Conservation (phyloP, 1,139 yeast genomes). For the Zhuliangozyma blackwelliae region DNA sequence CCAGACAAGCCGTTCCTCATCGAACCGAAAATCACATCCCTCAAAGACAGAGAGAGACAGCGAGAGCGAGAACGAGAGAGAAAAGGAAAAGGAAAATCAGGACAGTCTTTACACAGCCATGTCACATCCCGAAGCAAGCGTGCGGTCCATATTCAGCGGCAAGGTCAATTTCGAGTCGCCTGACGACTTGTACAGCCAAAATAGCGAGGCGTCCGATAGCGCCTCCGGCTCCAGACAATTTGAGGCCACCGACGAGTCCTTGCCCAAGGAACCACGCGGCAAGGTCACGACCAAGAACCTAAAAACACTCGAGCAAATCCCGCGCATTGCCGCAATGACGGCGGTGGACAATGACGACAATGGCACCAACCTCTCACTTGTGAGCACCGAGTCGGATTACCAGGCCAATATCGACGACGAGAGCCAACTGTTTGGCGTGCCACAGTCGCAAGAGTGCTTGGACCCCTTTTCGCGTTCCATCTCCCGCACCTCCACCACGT, state of each 20-base stretch:
- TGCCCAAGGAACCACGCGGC: constrained; percentile 15
- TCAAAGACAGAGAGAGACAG: too few relatives aligned
- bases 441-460: constrained; percentile 3
- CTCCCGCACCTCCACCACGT: constrained; percentile 59
- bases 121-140: constrained; percentile 45
- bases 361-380: constrained; percentile 23
- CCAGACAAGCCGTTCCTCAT: too few relatives aligned
- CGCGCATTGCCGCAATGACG: not conserved
- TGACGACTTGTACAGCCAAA: constrained; percentile 18
- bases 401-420: constrained; percentile 12
- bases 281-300: constrained; percentile 22
- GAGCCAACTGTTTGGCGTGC: not conserved
- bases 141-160: constrained; percentile 38
- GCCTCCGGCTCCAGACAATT: constrained; percentile 1
- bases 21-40: too few relatives aligned
- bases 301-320: not conserved
- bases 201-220: constrained; percentile 2
- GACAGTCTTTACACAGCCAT: constrained; percentile 11
- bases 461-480: constrained; percentile 45
- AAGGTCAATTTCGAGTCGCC: constrained; percentile 25
- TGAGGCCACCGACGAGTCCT: constrained; percentile 5
- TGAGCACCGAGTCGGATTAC: constrained; percentile 24
- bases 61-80: too few relatives aligned
- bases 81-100: too few relatives aligned
- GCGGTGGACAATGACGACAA: constrained; percentile 1